Percentiles rank a stretch among this genome's conserved stretches.
Evolutionary conservation across 371 early-diverging fungal genomes (phyloP).

Genomic region (Rhizoclosmatium hyalinum): DNA sequence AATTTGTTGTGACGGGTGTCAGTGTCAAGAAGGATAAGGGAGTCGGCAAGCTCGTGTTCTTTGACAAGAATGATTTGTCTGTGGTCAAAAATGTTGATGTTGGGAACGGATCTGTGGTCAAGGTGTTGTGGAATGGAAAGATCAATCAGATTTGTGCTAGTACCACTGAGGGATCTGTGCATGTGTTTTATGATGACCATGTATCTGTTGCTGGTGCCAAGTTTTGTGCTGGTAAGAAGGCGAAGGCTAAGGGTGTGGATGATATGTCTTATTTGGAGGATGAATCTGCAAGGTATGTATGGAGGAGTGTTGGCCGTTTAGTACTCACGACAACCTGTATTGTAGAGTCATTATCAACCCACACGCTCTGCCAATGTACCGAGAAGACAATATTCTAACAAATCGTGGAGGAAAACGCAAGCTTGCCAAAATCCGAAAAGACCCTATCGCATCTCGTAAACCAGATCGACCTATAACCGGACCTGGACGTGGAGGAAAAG

Average conservation of each 20-base stretch:
- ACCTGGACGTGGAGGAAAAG: conserved; percentile 85
- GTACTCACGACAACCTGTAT: background rate
- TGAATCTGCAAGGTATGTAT: conserved; percentile 34
- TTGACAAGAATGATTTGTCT: conserved; percentile 74
- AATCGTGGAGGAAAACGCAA: conserved; percentile 69
- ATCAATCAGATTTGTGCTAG: conserved; percentile 85
- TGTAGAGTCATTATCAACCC: conserved; percentile 82
- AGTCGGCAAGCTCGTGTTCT: conserved; percentile 71
- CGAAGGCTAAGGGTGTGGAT: conserved; percentile 72
- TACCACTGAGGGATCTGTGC: conserved; percentile 76
- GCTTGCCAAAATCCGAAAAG: conserved; percentile 76
- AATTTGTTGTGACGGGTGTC: conserved; percentile 56
- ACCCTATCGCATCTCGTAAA: conserved; percentile 74
- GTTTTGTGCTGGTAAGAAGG: conserved; percentile 69
- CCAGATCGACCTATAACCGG: conserved; percentile 83
- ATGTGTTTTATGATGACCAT: conserved; percentile 79
- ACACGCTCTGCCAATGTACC: conserved; percentile 87
- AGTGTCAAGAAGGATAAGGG: conserved; percentile 70
- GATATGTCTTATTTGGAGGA: conserved; percentile 47
- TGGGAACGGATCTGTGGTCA: conserved; percentile 60
- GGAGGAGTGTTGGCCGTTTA: conserved; percentile 1
- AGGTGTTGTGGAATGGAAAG: conserved; percentile 84
- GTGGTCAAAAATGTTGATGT: conserved; percentile 38
- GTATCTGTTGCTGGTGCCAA: conserved; percentile 79
- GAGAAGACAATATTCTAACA: conserved; percentile 67